Conservation (phyloP, 208 protist species). For the Trypanosoma rangeli region DNA sequence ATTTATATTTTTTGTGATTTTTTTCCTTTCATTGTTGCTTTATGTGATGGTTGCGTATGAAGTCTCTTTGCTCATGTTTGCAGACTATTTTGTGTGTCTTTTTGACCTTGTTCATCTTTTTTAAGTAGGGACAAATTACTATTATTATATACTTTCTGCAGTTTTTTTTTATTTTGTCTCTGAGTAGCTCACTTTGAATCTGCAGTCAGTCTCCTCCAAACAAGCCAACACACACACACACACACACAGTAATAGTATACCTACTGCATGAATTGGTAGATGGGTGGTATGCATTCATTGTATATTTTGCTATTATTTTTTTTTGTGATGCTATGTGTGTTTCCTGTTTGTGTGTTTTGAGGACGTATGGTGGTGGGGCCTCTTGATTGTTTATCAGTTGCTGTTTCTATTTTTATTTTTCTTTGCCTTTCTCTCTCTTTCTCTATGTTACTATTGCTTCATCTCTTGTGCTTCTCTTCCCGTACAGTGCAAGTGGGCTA, state of each 20-base stretch:
- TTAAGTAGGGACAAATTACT: constrained; percentile 1
- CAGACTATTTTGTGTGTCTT: not conserved
- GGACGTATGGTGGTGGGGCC: no score
- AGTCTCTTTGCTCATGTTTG: not conserved
- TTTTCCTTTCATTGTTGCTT: constrained; percentile 1
- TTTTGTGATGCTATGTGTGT: not conserved
- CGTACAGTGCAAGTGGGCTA: not conserved
- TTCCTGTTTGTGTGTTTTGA: not conserved
- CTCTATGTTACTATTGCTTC: no score
- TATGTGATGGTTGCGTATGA: not conserved
- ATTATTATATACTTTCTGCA: not conserved
- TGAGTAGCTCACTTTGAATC: not conserved
- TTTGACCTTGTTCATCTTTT: constrained; percentile 16
- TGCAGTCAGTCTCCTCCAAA: not conserved
- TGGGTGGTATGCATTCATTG: no score
- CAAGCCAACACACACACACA: no score
- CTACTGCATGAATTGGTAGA: no score
- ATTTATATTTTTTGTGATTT: not conserved
- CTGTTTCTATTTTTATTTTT: no score
- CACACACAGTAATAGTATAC: no score
- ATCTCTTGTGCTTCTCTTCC: not conserved
- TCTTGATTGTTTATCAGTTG: no score
- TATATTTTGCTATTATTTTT: not conserved
- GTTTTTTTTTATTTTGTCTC: constrained; percentile 6
- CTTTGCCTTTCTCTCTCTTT: no score